These are phyloP conservation scores for Fusarium multiceps DNA, from an alignment of 2,329 filamentous ascomycete genomes.

Conservation along the genomic window DNA sequence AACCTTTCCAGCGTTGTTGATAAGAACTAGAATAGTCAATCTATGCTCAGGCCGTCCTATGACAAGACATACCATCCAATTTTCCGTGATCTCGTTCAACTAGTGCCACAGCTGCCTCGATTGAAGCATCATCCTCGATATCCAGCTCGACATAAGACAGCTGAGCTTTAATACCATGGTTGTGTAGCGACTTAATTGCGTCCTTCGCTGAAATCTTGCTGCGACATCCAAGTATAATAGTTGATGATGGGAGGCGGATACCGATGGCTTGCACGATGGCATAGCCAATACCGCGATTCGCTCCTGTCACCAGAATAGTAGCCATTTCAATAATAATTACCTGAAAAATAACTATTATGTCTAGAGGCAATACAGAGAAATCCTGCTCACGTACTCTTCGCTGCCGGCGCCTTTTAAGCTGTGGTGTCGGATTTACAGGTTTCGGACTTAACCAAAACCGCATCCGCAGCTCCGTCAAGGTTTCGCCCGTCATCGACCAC, in stretches of 20 bases:
- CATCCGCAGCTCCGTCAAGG: background rate
- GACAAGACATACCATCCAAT: background rate
- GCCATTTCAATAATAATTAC: background rate
- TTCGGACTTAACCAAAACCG: background rate
- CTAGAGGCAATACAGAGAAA: too few relatives aligned
- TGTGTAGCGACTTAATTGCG: background rate
- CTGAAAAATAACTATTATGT: background rate
- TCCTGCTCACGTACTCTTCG: background rate
- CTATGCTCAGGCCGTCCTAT: too few relatives aligned
- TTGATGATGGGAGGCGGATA: background rate
- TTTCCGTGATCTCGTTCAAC: background rate
- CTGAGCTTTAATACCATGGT: rapidly evolving
- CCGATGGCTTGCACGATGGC: constrained; percentile 17
- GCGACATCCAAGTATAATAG: constrained; percentile 13
- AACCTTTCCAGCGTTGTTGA: constrained; percentile 16
- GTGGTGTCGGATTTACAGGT: background rate
- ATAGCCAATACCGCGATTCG: constrained; percentile 19
- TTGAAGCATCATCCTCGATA: constrained; percentile 5
- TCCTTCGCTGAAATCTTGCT: background rate
- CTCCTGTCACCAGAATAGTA: constrained; percentile 5
- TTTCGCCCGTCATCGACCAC: background rate
- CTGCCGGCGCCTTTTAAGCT: background rate
- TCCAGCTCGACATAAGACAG: background rate
- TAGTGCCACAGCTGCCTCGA: background rate
- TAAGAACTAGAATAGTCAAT: background rate